phyloP scores from a whole-genome alignment of 129 eudicot genomes.

The carrot (Daucus carota) region DNA sequence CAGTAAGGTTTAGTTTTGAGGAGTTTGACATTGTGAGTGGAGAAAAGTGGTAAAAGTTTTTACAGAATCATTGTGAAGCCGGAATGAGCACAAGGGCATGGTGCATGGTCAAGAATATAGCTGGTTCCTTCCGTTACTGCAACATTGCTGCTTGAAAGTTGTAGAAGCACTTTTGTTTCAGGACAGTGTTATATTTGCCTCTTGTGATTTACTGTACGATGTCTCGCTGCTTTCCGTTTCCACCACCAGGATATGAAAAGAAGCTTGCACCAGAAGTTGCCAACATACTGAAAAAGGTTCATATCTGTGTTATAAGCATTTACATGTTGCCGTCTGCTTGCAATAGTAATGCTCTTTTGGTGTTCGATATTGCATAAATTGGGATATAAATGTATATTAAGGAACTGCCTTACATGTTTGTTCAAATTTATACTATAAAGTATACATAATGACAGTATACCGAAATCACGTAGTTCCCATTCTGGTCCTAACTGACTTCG shows the following conservation, averaged over 20 bases:
- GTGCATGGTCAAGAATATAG: slow-evolving; percentile 65
- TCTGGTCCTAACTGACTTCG: neutral
- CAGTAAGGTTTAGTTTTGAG: slow-evolving; percentile 17
- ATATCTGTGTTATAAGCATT: neutral
- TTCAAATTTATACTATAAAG: neutral
- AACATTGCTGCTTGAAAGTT: slow-evolving; percentile 32
- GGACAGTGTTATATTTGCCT: slow-evolving; percentile 20
- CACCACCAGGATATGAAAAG: slow-evolving; percentile 81
- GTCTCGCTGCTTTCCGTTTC: slow-evolving; percentile 85
- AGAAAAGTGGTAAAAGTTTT: slow-evolving; percentile 13
- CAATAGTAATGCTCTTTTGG: neutral
- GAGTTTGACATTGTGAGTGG: slow-evolving; percentile 19
- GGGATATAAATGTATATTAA: neutral
- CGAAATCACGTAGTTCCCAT: neutral
- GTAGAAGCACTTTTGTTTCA: slow-evolving; percentile 29
- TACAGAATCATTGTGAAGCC: slow-evolving; percentile 31
- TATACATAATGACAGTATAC: neutral
- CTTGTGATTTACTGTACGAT: slow-evolving; percentile 26
- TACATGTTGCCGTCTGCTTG: neutral
- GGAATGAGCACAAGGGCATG: slow-evolving; percentile 79
- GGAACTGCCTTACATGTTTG: neutral
- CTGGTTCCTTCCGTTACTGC: slow-evolving; percentile 55
- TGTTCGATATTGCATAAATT: neutral
- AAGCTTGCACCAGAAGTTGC: slow-evolving; percentile 44
- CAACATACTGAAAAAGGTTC: slow-evolving; percentile 59